A percentile compares a stretch with the other conserved stretches of the same genome.
Evolutionary conservation across 2,329 filamentous ascomycete genomes (phyloP).

Genomic region (Helotiales sp.): DNA sequence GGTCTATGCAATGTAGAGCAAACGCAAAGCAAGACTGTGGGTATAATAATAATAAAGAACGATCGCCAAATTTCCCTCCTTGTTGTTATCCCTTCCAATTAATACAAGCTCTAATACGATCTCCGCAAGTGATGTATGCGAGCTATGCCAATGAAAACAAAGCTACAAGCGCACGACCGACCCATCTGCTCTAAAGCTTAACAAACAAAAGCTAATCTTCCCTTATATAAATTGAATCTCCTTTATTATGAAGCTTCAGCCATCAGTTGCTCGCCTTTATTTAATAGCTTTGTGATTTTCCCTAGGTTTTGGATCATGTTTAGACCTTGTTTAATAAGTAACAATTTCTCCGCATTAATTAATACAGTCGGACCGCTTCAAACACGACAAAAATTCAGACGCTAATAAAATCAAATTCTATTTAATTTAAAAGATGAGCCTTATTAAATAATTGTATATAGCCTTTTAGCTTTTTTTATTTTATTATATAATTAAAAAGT

Average conservation of each 20-base stretch:
- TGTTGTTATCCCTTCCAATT: background rate
- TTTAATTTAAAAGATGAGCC: no score
- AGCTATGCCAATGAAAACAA: background rate
- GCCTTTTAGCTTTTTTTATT: no score
- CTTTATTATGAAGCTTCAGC: constrained; percentile 56
- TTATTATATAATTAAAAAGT: no score
- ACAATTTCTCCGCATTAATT: constrained; percentile 93
- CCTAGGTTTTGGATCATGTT: constrained; percentile 84
- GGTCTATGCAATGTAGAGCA: constrained; percentile 4
- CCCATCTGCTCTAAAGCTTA: no score
- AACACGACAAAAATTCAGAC: no score
- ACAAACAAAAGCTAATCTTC: no score
- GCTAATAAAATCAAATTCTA: no score
- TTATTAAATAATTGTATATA: no score
- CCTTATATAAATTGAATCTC: constrained; percentile 24
- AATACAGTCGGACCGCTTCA: no score
- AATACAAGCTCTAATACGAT: background rate
- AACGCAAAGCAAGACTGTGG: constrained; percentile 13
- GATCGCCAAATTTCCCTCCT: background rate
- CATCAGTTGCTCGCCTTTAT: constrained; percentile 93
- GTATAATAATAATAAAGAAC: constrained; percentile 12
- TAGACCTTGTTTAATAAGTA: constrained; percentile 85
- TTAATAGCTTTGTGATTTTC: constrained; percentile 83
- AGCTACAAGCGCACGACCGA: background rate
- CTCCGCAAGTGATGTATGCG: background rate